Conservation (phyloP, 2,329 filamentous ascomycete species). For the Didymella arachidicola region DNA sequence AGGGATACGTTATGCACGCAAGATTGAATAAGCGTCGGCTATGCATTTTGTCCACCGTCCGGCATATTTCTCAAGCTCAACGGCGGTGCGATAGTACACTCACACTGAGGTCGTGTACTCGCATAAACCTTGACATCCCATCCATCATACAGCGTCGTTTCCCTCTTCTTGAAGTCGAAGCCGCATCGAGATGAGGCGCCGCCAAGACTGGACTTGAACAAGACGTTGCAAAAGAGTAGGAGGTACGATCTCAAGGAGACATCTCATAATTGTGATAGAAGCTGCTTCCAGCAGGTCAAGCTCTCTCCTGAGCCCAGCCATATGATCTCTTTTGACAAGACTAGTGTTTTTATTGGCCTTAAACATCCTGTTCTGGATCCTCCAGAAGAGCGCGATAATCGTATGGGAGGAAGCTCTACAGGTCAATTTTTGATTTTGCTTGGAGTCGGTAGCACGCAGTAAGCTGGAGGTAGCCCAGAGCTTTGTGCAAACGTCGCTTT, state of each 20-base stretch:
- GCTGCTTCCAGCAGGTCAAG: no score
- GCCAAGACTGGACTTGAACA: background rate
- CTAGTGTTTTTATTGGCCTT: background rate
- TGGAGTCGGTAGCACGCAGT: background rate
- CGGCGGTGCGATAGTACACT: background rate
- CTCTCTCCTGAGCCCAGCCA: no score
- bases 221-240: background rate
- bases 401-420: background rate
- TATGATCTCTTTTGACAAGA: no score
- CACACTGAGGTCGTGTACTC: background rate
- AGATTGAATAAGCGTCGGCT: no score
- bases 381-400: background rate
- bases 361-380: background rate
- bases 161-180: background rate
- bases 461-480: background rate
- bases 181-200: background rate
- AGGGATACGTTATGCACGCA: no score
- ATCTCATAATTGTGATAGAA: no score
- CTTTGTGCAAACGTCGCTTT: background rate
- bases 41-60: no score
- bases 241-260: background rate
- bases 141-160: background rate
- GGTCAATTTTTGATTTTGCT: background rate
- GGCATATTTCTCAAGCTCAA: no score
- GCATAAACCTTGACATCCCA: background rate